Percentiles rank a stretch among this genome's conserved stretches.
Evolutionary conservation across 257 asterid genomes (phyloP).

Genomic region (Paulownia fortunei): DNA sequence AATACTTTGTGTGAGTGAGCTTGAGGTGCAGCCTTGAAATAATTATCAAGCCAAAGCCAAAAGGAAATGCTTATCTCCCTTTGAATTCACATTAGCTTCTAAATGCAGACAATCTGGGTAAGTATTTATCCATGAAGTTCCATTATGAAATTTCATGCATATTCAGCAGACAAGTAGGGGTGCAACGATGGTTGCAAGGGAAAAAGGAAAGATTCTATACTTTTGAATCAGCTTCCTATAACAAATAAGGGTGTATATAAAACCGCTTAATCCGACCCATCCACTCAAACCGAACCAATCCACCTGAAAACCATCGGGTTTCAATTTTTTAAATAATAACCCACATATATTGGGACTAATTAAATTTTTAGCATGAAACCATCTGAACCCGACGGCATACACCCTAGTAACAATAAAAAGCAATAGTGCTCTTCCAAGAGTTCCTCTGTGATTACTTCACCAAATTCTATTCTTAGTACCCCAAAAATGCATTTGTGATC

Average conservation of each 20-base stretch:
- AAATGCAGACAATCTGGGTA: too few species aligned
- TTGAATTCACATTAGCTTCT: background rate
- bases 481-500: background rate
- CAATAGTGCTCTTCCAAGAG: constrained; percentile 10
- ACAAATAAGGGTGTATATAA: background rate
- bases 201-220: background rate
- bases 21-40: background rate
- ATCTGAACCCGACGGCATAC: background rate
- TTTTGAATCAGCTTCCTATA: background rate
- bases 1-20: background rate
- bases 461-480: constrained; percentile 1
- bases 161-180: background rate
- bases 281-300: background rate
- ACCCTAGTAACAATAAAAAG: background rate
- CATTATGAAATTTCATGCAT: background rate
- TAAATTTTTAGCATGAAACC: background rate
- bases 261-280: background rate
- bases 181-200: background rate
- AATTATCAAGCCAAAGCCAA: constrained; percentile 1
- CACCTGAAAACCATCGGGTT: background rate
- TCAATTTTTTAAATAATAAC: too few species aligned
- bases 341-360: too few species aligned
- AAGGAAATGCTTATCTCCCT: background rate
- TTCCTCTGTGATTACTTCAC: constrained; percentile 20
- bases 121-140: too few species aligned